phyloP scores from a whole-genome alignment of 2,329 filamentous ascomycete genomes.

The Ophiostoma novo-ulmi region DNA sequence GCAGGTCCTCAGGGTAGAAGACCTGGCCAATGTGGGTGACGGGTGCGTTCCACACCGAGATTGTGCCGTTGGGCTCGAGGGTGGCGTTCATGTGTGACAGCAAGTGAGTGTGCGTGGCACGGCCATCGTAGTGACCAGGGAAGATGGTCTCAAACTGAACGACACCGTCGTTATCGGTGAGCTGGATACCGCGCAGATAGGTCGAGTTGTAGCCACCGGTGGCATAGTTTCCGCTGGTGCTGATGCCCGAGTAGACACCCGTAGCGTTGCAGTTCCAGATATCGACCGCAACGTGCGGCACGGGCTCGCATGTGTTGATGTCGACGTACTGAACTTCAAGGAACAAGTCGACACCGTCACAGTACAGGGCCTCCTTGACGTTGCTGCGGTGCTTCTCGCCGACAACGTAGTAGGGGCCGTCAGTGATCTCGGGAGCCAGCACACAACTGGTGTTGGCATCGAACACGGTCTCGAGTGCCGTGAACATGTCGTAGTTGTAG shows the following conservation, averaged over 20 bases:
- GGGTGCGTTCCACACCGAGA: slow-evolving; percentile 42
- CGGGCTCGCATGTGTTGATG: slow-evolving; percentile 48
- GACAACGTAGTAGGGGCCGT: slow-evolving; percentile 46
- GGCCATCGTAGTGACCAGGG: slow-evolving; percentile 43
- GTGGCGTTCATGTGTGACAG: slow-evolving; percentile 34
- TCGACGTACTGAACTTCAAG: slow-evolving; percentile 52
- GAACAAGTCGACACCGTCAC: slow-evolving; percentile 43
- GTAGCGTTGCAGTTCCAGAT: slow-evolving; percentile 47
- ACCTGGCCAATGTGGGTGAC: slow-evolving; percentile 54
- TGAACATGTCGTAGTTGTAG: slow-evolving; percentile 11
- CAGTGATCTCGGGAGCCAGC: slow-evolving; percentile 6
- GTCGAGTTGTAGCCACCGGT: slow-evolving; percentile 39
- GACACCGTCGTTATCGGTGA: slow-evolving; percentile 40
- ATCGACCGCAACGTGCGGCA: slow-evolving; percentile 46
- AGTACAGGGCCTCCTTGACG: slow-evolving; percentile 41
- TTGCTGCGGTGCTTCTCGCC: slow-evolving; percentile 48
- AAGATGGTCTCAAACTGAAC: slow-evolving; percentile 40
- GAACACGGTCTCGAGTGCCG: slow-evolving; percentile 9
- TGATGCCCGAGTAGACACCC: slow-evolving; percentile 31
- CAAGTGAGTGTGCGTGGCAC: slow-evolving; percentile 38
- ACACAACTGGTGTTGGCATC: slow-evolving; percentile 14
- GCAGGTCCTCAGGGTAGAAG: slow-evolving; percentile 55
- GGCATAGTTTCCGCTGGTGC: slow-evolving; percentile 27
- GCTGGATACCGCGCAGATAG: slow-evolving; percentile 42
- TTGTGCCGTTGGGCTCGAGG: slow-evolving; percentile 46